phyloP scores from a whole-genome alignment of 2,329 filamentous ascomycete genomes.

The Acarospora socialis region DNA sequence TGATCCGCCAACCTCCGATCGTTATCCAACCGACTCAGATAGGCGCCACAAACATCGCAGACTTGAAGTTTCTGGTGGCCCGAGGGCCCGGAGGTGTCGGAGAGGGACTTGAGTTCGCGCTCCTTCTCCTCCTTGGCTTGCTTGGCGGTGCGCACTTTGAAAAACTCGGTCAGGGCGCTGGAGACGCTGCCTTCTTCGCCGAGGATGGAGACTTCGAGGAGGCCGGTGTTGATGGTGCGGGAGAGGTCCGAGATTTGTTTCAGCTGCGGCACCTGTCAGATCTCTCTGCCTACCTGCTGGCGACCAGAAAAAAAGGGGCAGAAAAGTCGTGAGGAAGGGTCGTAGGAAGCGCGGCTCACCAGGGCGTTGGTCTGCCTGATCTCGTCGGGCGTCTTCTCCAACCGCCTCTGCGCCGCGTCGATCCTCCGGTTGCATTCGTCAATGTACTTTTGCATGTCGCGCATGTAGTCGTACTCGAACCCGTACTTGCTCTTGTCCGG shows the following conservation, averaged over 20 bases:
- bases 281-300: not conserved
- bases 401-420: slow-evolving; percentile 69
- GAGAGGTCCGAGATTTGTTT: slow-evolving; percentile 73
- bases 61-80: slow-evolving; percentile 98
- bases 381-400: slow-evolving; percentile 97
- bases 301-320: not conserved
- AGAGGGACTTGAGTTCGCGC: slow-evolving; percentile 75
- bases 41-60: slow-evolving; percentile 95
- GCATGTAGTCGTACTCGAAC: slow-evolving; percentile 94
- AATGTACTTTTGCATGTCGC: slow-evolving; percentile 92
- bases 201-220: slow-evolving; percentile 74
- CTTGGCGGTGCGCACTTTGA: slow-evolving; percentile 67
- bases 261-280: slow-evolving; percentile 32
- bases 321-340: not conserved
- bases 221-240: slow-evolving; percentile 63
- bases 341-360: slow-evolving; percentile 26
- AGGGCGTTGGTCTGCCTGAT: slow-evolving; percentile 87
- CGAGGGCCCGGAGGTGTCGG: slow-evolving; percentile 80
- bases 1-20: slow-evolving; percentile 88
- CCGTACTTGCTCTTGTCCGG: slow-evolving; percentile 65
- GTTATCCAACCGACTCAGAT: slow-evolving; percentile 83
- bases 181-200: slow-evolving; percentile 70
- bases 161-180: slow-evolving; percentile 73
- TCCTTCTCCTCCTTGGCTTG: slow-evolving; percentile 72
- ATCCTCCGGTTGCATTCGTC: slow-evolving; percentile 93